Evolutionary conservation across 192 early-diverging fungal species (phyloP).

Genomic region (Jimgerdemannia lactiflua): DNA sequence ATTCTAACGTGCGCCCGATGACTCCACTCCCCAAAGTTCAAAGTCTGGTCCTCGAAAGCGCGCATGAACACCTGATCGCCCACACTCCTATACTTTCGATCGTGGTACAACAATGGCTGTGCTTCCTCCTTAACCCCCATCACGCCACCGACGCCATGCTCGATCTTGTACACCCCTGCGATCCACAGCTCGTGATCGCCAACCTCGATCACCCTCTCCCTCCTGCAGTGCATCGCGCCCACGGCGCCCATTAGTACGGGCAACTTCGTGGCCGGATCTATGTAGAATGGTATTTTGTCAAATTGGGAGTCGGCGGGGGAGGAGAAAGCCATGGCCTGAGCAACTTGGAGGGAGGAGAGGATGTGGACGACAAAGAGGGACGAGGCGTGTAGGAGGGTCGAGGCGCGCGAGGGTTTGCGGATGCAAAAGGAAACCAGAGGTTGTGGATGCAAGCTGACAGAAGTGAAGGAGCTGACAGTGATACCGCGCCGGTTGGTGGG

Average conservation of each 20-base stretch:
- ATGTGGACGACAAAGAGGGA: slow-evolving; percentile 59
- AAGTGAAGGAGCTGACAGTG: slow-evolving; percentile 65
- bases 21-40: slow-evolving; percentile 26
- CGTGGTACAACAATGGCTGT: slow-evolving; percentile 46
- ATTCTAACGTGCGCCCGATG: slow-evolving; percentile 39
- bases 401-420: slow-evolving; percentile 57
- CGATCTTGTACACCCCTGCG: slow-evolving; percentile 49
- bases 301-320: slow-evolving; percentile 50
- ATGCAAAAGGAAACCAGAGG: slow-evolving; percentile 62
- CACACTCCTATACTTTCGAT: slow-evolving; percentile 44
- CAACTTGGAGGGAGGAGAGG: slow-evolving; percentile 50
- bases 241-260: slow-evolving; percentile 55
- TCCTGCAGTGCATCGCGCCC: slow-evolving; percentile 56
- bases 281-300: slow-evolving; percentile 35
- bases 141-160: slow-evolving; percentile 46
- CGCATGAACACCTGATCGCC: slow-evolving; percentile 43
- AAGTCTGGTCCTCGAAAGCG: slow-evolving; percentile 20
- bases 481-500: slow-evolving; percentile 48
- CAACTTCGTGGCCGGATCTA: slow-evolving; percentile 39
- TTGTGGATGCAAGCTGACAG: slow-evolving; percentile 55
- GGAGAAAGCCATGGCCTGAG: slow-evolving; percentile 56
- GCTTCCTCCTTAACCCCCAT: slow-evolving; percentile 24
- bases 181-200: slow-evolving; percentile 70
- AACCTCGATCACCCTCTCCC: slow-evolving; percentile 38
- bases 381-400: slow-evolving; percentile 44